A percentile compares a stretch with the other conserved stretches of the same genome.
These are phyloP conservation scores for Candida glaebosa DNA, from an alignment of 805 yeast genomes.

Conservation along the genomic window DNA sequence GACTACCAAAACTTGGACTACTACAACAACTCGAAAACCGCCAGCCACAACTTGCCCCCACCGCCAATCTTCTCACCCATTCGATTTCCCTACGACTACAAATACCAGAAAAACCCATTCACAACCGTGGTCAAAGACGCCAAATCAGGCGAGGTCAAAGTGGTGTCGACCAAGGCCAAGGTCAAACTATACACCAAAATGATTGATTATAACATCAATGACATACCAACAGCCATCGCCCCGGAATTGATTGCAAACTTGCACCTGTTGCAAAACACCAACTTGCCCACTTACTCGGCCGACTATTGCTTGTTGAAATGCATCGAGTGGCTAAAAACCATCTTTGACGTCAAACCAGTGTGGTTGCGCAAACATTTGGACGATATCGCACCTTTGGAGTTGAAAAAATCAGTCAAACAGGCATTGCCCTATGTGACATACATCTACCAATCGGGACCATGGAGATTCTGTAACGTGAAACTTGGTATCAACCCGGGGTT, in stretches of 20 bases:
- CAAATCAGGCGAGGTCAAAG: slow-evolving; percentile 56
- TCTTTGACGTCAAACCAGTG: slow-evolving; percentile 72
- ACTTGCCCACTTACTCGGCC: slow-evolving; percentile 29
- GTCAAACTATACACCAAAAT: slow-evolving; percentile 53
- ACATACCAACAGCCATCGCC: slow-evolving; percentile 49
- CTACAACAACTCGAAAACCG: slow-evolving; percentile 6
- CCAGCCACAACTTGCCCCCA: slow-evolving; percentile 63
- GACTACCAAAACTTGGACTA: neutral
- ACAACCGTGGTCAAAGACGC: slow-evolving; percentile 46
- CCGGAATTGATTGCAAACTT: slow-evolving; percentile 38
- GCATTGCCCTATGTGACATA: slow-evolving; percentile 85
- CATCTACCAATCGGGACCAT: slow-evolving; percentile 85
- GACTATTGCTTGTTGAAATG: slow-evolving; percentile 38
- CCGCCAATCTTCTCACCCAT: slow-evolving; percentile 81
- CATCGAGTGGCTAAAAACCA: slow-evolving; percentile 36
- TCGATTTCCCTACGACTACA: slow-evolving; percentile 73
- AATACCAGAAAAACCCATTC: slow-evolving; percentile 69
- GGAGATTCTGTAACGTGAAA: slow-evolving; percentile 81
- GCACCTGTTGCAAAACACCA: slow-evolving; percentile 30
- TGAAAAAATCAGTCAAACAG: slow-evolving; percentile 50
- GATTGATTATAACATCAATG: slow-evolving; percentile 43
- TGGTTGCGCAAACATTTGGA: slow-evolving; percentile 79
- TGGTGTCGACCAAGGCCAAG: slow-evolving; percentile 42
- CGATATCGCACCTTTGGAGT: slow-evolving; percentile 48
- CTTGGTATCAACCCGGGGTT: slow-evolving; percentile 76